These are phyloP conservation scores for Lachancea waltii DNA, from an alignment of 805 yeast genomes.

Conservation along the genomic window DNA sequence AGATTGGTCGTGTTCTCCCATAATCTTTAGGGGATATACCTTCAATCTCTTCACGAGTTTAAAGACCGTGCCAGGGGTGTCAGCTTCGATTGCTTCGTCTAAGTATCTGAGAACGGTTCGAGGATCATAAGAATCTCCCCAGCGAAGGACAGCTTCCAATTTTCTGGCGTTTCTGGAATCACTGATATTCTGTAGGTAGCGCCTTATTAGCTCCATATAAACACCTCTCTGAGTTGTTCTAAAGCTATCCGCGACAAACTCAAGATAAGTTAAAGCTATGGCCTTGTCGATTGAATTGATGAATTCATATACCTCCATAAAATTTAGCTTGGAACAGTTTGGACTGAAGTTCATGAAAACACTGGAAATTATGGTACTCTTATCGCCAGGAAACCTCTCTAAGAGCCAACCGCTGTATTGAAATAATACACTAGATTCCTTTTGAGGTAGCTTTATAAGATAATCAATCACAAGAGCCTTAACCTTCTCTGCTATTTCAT, in stretches of 20 bases:
- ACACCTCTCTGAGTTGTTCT: conserved; percentile 34
- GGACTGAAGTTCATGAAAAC: conserved; percentile 64
- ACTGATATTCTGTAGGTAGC: conserved; percentile 36
- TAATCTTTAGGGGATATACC: conserved; percentile 50
- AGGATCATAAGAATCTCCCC: conserved; percentile 36
- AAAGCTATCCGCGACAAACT: conserved; percentile 41
- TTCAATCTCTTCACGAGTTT: conserved; percentile 25
- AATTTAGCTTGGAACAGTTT: conserved; percentile 53
- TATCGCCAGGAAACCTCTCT: conserved; percentile 31
- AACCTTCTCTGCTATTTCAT: conserved; percentile 13
- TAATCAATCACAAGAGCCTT: conserved; percentile 39
- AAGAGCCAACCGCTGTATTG: conserved; percentile 45
- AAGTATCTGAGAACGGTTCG: conserved; percentile 28
- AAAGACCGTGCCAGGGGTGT: conserved; percentile 6
- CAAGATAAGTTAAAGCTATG: conserved; percentile 44
- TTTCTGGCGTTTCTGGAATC: conserved; percentile 22
- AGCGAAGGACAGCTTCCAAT: conserved; percentile 32
- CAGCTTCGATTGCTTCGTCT: conserved; percentile 9
- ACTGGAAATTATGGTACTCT: conserved; percentile 33
- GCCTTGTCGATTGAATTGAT: conserved; percentile 30
- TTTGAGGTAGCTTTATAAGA: conserved; percentile 46
- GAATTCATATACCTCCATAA: conserved; percentile 46
- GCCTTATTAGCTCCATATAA: conserved; percentile 39
- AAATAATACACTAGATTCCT: conserved; percentile 48
- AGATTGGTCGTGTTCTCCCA: conserved; percentile 57